These are phyloP conservation scores for Pseudogymnoascus sp. DNA, from an alignment of 2,329 filamentous ascomycete genomes.

Conservation along the genomic window DNA sequence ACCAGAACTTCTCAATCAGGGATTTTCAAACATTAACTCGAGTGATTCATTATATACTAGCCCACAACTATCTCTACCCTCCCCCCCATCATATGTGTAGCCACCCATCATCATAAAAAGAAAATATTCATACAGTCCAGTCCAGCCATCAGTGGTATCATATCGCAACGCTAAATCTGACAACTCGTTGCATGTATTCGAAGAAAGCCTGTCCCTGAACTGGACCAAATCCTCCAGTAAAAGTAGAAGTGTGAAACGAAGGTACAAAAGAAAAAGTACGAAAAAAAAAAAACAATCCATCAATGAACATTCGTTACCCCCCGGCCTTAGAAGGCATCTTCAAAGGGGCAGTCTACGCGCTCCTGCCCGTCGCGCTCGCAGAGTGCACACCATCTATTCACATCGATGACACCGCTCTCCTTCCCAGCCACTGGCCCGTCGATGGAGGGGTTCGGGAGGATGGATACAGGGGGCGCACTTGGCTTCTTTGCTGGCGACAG, in stretches of 20 bases:
- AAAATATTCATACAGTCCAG: conserved; percentile 4
- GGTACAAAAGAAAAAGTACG: not conserved
- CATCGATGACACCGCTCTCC: conserved; percentile 70
- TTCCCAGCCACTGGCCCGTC: conserved; percentile 69
- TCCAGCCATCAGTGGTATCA: conserved; percentile 9
- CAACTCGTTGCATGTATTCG: conserved; percentile 1
- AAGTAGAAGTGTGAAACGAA: not conserved
- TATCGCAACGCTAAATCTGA: conserved; percentile 10
- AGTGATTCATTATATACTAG: conserved; percentile 7
- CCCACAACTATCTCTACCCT: not conserved
- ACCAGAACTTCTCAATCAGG: not conserved
- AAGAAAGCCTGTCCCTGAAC: conserved; percentile 8
- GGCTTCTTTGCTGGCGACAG: conserved; percentile 43
- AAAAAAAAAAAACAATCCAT: not conserved
- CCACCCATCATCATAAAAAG: conserved; percentile 2
- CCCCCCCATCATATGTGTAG: conserved; percentile 1
- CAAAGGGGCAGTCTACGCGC: conserved; percentile 89
- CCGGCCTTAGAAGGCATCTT: conserved; percentile 60
- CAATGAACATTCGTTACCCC: not conserved
- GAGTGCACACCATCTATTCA: conserved; percentile 90
- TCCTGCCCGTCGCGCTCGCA: conserved; percentile 96
- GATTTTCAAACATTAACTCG: not conserved
- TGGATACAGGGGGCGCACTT: conserved; percentile 37
- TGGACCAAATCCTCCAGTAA: not conserved
- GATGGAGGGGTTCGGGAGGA: conserved; percentile 57